These are phyloP conservation scores for Dissophora globulifera DNA, from an alignment of 192 early-diverging fungal genomes.

Conservation along the genomic window DNA sequence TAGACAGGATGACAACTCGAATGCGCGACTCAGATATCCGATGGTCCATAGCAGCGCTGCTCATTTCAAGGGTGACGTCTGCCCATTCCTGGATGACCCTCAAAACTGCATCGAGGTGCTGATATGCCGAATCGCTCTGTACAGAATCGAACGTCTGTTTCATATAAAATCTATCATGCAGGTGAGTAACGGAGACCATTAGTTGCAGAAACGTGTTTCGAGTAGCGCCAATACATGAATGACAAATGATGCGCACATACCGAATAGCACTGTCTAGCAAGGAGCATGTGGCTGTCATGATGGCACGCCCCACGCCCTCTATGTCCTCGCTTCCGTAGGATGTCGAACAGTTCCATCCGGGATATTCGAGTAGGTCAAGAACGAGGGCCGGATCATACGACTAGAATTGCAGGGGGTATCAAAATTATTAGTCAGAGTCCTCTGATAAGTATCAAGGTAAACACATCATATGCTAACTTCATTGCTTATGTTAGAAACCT, in stretches of 20 bases:
- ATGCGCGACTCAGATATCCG: slow-evolving; percentile 17
- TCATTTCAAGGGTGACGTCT: neutral
- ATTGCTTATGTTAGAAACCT: no score
- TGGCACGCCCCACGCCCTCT: slow-evolving; percentile 13
- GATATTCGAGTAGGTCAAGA: slow-evolving; percentile 16
- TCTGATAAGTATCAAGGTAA: no score
- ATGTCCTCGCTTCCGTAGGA: slow-evolving; percentile 21
- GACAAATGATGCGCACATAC: neutral
- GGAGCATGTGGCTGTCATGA: slow-evolving; percentile 20
- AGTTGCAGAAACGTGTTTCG: no score
- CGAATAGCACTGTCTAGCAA: slow-evolving; percentile 16
- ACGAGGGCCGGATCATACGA: slow-evolving; percentile 17
- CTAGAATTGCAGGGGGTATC: neutral
- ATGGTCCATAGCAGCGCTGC: neutral
- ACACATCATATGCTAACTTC: no score
- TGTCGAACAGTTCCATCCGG: slow-evolving; percentile 29
- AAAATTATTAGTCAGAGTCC: neutral
- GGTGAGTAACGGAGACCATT: neutral
- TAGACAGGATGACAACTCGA: slow-evolving; percentile 19
- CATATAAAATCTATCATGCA: slow-evolving; percentile 34
- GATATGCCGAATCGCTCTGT: slow-evolving; percentile 11
- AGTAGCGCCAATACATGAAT: no score
- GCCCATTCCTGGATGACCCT: slow-evolving; percentile 1
- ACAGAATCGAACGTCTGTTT: slow-evolving; percentile 11
- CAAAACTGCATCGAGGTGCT: slow-evolving; percentile 20